Evolutionary conservation across 331 rosid species (phyloP).

Genomic region (Stylosanthes scabra): DNA sequence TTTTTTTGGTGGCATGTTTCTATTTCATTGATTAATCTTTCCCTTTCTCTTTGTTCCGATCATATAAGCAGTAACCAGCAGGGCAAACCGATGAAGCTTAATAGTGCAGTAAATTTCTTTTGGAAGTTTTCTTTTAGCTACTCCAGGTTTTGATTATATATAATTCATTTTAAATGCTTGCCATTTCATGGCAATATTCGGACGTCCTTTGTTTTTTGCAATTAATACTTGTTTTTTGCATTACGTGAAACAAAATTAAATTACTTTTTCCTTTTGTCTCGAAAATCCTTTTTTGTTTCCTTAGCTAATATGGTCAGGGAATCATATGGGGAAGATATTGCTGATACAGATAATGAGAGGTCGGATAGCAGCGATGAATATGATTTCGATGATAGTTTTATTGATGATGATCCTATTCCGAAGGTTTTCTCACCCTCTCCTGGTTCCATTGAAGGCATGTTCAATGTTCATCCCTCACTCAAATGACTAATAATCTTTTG

Average conservation of each 20-base stretch:
- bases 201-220: too few species aligned
- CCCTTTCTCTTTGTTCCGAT: not conserved
- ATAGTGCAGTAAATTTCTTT: too few species aligned
- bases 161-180: too few species aligned
- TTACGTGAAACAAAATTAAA: too few species aligned
- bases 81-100: not conserved
- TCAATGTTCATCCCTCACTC: not conserved
- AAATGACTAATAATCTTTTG: not conserved
- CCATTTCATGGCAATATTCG: too few species aligned
- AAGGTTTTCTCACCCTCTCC: constrained; percentile 54
- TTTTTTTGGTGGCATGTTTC: constrained; percentile 76
- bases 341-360: constrained; percentile 71
- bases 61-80: not conserved
- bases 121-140: too few species aligned
- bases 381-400: constrained; percentile 78
- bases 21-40: not conserved
- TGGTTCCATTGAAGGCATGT: constrained; percentile 54
- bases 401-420: constrained; percentile 64
- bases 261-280: constrained; percentile 38
- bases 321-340: constrained; percentile 87
- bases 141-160: too few species aligned
- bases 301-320: constrained; percentile 49
- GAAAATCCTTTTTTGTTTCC: constrained; percentile 12
- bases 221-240: too few species aligned
- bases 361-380: constrained; percentile 68